Evolutionary conservation across 345 rosid genomes (phyloP), one percentile per base, ranked within the genome.

Genomic region (Murraya koenigii): DNA sequence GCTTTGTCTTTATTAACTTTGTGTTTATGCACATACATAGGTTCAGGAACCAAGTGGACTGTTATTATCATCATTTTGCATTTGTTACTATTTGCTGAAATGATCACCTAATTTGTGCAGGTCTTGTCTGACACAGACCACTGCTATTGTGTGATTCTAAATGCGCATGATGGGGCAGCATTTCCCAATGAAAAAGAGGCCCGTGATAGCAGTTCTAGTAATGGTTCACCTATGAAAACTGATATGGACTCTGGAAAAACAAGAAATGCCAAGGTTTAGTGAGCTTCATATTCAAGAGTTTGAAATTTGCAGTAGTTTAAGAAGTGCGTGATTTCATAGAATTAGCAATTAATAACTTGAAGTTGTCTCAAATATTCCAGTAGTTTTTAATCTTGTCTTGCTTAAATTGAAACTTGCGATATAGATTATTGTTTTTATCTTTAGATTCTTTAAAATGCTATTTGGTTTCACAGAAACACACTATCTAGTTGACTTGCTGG

Each of bases 81-180:
- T 64, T 3, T 35, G 20, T 1, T 32, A 44, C 0, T 49, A 17
- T 60, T 10, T 77, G 25, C 67, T 38, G 67, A 77, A 77, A 68
- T 68, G 28, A 22, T 28, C 41, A 19, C 55, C 63, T 63, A 63
- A 58, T 77, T 72, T 79, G 35, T 86, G 75, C 86, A 94, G 97
- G 95, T 97, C 78, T 87, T 97, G 83, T 90, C 94, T 61, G 97
- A 92, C 54, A 85, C 88, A 44, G 97, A 93, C 77, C 94, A 91
- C 78, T 97, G 99, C 84, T 97, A 91, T 65, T 94, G 97, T 79
- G 99, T 94, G 75, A 87, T 97, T 83, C 97, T 94, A 59, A 94
- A 97, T 83, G 93, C 94, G 69, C 92, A 91, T 77, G 95, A 89
- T 84, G 97, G 97, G 61, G 97, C 97, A 81, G 97, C 97, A 62